phyloP scores from a whole-genome alignment of 2,329 filamentous ascomycete genomes.

The Zelopaecilomyces penicillatus region DNA sequence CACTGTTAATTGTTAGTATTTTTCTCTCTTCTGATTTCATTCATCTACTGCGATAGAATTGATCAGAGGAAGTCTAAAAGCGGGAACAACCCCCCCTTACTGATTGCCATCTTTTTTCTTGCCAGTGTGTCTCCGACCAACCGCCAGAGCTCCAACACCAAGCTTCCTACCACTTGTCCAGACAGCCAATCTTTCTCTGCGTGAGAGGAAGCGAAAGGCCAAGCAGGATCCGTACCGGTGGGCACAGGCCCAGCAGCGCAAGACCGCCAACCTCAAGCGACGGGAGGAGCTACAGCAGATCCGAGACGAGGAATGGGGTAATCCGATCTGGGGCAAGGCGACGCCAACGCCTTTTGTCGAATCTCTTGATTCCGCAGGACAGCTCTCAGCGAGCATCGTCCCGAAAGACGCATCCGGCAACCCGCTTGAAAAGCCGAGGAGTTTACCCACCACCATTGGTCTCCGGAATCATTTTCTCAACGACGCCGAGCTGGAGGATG shows the following conservation, averaged over 20 bases:
- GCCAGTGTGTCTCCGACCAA: conserved; percentile 53
- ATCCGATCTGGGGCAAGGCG: conserved; percentile 68
- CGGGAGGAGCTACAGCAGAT: conserved; percentile 60
- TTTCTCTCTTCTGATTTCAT: no score
- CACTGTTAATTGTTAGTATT: conserved; percentile 45
- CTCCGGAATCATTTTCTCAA: conserved; percentile 71
- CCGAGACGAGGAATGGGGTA: conserved; percentile 58
- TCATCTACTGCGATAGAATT: no score
- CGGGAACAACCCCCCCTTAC: neutral
- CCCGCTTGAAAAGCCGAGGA: conserved; percentile 27
- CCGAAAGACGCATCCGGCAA: conserved; percentile 34
- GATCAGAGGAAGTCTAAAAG: no score
- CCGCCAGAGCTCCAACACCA: conserved; percentile 35
- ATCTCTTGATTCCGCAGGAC: conserved; percentile 63
- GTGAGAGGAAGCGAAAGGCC: conserved; percentile 56
- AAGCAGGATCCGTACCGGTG: conserved; percentile 75
- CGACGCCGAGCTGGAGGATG: conserved; percentile 55
- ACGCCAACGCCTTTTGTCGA: conserved; percentile 78
- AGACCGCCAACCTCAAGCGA: conserved; percentile 71
- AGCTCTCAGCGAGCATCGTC: conserved; percentile 29
- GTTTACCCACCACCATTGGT: conserved; percentile 38
- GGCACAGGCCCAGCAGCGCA: conserved; percentile 74
- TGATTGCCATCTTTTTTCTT: conserved; percentile 12
- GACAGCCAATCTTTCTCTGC: conserved; percentile 53
- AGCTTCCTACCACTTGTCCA: conserved; percentile 53